Percentiles rank a stretch among this genome's conserved stretches.
These are phyloP conservation scores for Cutaneotrichosporon arboriforme DNA, from an alignment of 1,284 basidiomycete genomes.

Conservation along the genomic window DNA sequence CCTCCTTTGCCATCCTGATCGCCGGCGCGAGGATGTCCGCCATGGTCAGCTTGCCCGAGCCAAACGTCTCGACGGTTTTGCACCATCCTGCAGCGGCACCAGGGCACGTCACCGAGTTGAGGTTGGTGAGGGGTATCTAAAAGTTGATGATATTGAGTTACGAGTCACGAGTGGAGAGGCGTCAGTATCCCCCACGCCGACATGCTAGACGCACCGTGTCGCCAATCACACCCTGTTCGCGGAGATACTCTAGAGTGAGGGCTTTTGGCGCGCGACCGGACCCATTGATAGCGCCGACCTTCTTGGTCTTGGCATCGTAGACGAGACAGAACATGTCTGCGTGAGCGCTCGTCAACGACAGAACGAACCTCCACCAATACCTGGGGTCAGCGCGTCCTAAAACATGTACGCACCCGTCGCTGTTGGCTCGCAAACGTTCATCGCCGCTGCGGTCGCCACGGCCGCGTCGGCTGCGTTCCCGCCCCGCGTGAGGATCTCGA, in stretches of 20 bases:
- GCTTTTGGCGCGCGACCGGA: slow-evolving; percentile 73
- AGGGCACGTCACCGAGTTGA: slow-evolving; percentile 89
- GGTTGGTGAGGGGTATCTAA: slow-evolving; percentile 63
- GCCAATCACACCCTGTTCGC: slow-evolving; percentile 64
- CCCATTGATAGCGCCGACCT: slow-evolving; percentile 58
- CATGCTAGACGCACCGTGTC: slow-evolving; percentile 34
- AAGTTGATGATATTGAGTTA: background rate
- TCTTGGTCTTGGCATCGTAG: slow-evolving; percentile 73
- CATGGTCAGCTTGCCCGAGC: slow-evolving; percentile 71
- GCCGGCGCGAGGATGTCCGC: slow-evolving; percentile 82
- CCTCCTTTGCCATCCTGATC: slow-evolving; percentile 77
- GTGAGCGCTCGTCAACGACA: no score
- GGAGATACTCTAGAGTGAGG: slow-evolving; percentile 67
- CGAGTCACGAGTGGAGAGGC: background rate
- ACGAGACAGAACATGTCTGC: slow-evolving; percentile 84
- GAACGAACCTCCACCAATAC: background rate
- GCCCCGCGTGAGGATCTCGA: slow-evolving; percentile 75
- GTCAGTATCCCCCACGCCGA: background rate
- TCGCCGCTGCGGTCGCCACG: slow-evolving; percentile 74
- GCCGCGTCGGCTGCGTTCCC: slow-evolving; percentile 74
- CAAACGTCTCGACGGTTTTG: slow-evolving; percentile 76
- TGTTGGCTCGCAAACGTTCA: slow-evolving; percentile 72
- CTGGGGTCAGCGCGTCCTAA: background rate
- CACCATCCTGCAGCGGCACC: slow-evolving; percentile 90
- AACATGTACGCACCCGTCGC: slow-evolving; percentile 29